Evolutionary conservation across 768 basidiomycete genomes (phyloP), one percentile per base, ranked within the genome.

Genomic region (Termitomyces sp.): DNA sequence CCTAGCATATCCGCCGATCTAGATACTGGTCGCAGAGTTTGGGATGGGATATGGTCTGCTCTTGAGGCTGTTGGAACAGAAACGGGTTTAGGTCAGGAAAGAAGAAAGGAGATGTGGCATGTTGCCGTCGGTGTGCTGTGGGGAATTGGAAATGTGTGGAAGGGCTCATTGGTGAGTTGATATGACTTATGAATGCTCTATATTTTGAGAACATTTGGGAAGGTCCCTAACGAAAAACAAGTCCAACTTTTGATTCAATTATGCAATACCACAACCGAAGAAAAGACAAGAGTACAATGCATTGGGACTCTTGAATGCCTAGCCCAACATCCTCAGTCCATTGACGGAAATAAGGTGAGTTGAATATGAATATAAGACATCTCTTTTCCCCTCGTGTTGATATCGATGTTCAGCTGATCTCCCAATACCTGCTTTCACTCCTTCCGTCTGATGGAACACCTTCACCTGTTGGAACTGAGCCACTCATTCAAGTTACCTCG

Each of bases 301-400:
- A 85, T 96, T 59, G 93, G 93, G 33, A 81, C 90, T n/a, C 74
- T 98, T 17, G 88, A 92, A 60, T 87, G 85, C 55, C 80, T 98
- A 26, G 94, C 93, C 8, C 86, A 89, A 65, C 72, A 84, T 59
- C 80, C 81, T 0, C 68, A 75, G 40, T 80, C 85, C 3, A 71
- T 89, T 31, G 82, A 85, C 11, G 81, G 80, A 48, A 96, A 92
- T 69, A 73, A 77, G 67, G 85, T 84, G 63, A 55, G 69, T 69
- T n/a, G n/a, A n/a, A n/a, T n/a, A n/a, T n/a, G n/a, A 53, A 33
- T 56, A 30, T 4, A 14, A 19, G 21, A 38, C 30, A 48, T 38
- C 19, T 38, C 49, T 23, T 47, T 12, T 11, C 43, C 17, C 40
- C 6, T 54, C 53, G 43, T 35, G 21, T 31, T 35, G 46, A 23